phyloP scores from a whole-genome alignment of 768 basidiomycete genomes.

The Collybiopsis confluens region DNA sequence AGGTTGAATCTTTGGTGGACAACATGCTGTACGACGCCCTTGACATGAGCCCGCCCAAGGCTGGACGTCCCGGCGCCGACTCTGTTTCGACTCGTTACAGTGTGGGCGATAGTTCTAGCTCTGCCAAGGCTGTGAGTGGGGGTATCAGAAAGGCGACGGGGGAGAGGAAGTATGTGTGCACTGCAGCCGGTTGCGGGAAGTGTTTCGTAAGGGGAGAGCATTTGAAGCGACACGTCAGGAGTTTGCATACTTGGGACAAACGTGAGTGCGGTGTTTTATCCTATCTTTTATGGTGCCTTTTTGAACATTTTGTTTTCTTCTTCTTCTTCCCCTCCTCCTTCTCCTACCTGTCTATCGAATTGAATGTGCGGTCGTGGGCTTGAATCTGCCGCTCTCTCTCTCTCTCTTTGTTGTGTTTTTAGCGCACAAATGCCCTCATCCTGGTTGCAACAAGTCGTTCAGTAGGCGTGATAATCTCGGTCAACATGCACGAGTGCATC shows the following conservation, averaged over 20 bases:
- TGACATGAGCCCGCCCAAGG: no score
- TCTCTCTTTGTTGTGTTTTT: constrained; percentile 15
- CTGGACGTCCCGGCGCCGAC: no score
- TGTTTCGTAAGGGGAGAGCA: constrained; percentile 54
- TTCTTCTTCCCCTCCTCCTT: constrained; percentile 10
- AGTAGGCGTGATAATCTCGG: constrained; percentile 49
- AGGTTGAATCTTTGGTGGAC: no score
- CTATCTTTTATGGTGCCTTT: background rate
- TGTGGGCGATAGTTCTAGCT: no score
- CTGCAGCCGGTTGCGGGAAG: constrained; percentile 46
- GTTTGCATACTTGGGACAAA: constrained; percentile 53
- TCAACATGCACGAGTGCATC: constrained; percentile 43
- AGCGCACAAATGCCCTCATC: constrained; percentile 35
- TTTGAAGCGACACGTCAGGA: constrained; percentile 50
- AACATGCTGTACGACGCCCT: background rate
- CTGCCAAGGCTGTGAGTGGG: constrained; percentile 2
- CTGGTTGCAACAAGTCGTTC: constrained; percentile 41
- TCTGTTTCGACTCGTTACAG: no score
- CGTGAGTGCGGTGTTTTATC: constrained; percentile 30
- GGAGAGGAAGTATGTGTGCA: constrained; percentile 39
- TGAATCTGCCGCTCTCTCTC: background rate
- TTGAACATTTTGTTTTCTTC: background rate
- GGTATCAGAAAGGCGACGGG: constrained; percentile 9
- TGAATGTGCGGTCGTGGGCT: no score
- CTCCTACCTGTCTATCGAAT: background rate